A percentile compares a stretch with the other conserved stretches of the same genome.
Conservation (phyloP, 148 eudicot species). For the Rhododendron molle region DNA sequence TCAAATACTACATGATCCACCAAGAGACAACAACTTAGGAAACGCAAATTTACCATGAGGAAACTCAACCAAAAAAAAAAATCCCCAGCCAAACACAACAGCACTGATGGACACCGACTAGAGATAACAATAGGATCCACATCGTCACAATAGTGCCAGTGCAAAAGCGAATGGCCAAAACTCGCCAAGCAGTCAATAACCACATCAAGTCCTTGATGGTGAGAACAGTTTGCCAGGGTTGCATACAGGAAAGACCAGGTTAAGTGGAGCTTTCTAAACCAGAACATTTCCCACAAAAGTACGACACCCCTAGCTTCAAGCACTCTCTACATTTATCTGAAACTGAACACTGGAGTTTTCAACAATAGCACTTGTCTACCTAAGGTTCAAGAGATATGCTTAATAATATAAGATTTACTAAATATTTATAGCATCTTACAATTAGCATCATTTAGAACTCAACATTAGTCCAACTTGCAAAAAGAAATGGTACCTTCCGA, state of each 20-base stretch:
- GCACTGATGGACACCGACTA: background rate
- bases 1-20: background rate
- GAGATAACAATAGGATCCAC: background rate
- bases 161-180: background rate
- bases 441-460: background rate
- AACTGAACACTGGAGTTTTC: background rate
- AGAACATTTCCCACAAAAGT: background rate
- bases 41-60: background rate
- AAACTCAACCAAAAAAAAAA: background rate
- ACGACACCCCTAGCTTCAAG: background rate
- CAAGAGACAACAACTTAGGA: background rate
- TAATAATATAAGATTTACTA: background rate
- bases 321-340: background rate
- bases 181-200: background rate
- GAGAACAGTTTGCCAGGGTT: background rate
- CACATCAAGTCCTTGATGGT: background rate
- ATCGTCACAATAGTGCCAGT: background rate
- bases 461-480: background rate
- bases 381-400: background rate
- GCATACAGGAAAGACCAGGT: background rate
- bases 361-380: background rate
- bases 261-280: background rate
- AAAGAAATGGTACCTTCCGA: slow-evolving; percentile 58
- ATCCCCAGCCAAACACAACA: background rate
- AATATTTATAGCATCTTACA: background rate